Evolutionary conservation across 768 basidiomycete genomes (phyloP).

Genomic region (Suillus decipiens): DNA sequence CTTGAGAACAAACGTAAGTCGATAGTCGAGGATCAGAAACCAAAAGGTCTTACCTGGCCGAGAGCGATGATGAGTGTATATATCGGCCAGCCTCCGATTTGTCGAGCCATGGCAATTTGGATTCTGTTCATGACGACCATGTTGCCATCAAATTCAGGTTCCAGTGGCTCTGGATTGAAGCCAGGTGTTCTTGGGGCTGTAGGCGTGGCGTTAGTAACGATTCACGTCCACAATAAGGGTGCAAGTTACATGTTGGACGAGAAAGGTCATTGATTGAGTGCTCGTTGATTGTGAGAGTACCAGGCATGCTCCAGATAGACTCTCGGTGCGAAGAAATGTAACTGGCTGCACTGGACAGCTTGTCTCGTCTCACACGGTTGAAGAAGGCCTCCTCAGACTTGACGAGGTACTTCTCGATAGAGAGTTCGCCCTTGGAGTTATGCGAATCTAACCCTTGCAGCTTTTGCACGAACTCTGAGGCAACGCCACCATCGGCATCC

Average conservation of each 20-base stretch:
- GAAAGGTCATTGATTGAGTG: constrained; percentile 56
- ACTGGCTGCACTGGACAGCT: constrained; percentile 80
- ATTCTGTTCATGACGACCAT: constrained; percentile 77
- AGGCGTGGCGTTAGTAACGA: constrained; percentile 9
- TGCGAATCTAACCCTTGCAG: constrained; percentile 75
- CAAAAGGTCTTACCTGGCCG: constrained; percentile 58
- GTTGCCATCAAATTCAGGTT: constrained; percentile 54
- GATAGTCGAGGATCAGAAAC: constrained; percentile 1
- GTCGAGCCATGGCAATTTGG: constrained; percentile 81
- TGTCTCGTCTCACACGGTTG: constrained; percentile 85
- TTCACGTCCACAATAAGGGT: constrained; percentile 6
- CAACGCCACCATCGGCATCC: constrained; percentile 90
- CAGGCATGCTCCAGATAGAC: constrained; percentile 76
- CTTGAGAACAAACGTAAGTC: constrained; percentile 32
- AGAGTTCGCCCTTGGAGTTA: constrained; percentile 89
- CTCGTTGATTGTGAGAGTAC: constrained; percentile 46
- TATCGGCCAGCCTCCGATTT: constrained; percentile 84
- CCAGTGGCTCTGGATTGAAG: constrained; percentile 50
- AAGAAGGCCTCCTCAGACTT: constrained; percentile 96
- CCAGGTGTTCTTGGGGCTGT: constrained; percentile 48
- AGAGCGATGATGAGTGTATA: constrained; percentile 88
- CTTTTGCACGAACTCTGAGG: constrained; percentile 85
- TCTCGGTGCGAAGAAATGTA: constrained; percentile 77
- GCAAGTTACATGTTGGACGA: constrained; percentile 72
- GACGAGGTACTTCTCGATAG: constrained; percentile 86